A percentile compares a stretch with the other conserved stretches of the same genome.
phyloP scores from a whole-genome alignment of 306 rosid genomes.

The Betula pendula region DNA sequence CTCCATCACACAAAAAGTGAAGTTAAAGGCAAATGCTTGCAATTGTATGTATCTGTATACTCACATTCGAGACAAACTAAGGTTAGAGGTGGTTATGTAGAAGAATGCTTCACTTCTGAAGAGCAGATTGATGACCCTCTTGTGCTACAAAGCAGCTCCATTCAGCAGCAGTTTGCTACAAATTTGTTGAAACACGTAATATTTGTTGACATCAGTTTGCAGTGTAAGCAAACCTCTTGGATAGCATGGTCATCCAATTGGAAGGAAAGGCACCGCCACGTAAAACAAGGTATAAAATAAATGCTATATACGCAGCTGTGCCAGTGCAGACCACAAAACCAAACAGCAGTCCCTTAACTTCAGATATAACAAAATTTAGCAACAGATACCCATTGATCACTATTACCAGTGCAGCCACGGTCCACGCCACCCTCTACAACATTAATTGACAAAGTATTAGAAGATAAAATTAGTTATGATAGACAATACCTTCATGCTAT shows the following conservation, averaged over 20 bases:
- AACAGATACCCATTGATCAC: constrained; percentile 79
- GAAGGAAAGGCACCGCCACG: constrained; percentile 61
- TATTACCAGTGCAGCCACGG: constrained; percentile 72
- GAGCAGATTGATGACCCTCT: constrained; percentile 31
- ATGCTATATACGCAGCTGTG: constrained; percentile 60
- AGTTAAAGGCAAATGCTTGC: constrained; percentile 25
- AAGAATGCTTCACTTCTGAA: constrained; percentile 33
- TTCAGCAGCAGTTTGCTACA: constrained; percentile 23
- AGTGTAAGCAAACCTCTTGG: constrained; percentile 45
- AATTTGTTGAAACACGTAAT: neutral
- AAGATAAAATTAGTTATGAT: neutral
- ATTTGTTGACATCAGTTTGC: constrained; percentile 38
- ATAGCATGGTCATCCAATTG: constrained; percentile 42
- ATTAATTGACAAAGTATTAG: constrained; percentile 22
- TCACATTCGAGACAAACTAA: constrained; percentile 18
- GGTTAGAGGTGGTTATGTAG: constrained; percentile 37
- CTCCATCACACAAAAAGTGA: constrained; percentile 26
- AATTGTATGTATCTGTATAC: constrained; percentile 28
- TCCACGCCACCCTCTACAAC: constrained; percentile 81
- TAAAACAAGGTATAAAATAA: constrained; percentile 62
- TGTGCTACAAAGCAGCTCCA: constrained; percentile 36
- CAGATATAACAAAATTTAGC: constrained; percentile 68
- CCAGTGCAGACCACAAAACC: constrained; percentile 51
- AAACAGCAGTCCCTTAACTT: constrained; percentile 55
- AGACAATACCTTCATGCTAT: neutral